A percentile compares a stretch with the other conserved stretches of the same genome.
These are phyloP conservation scores for Exophiala spinifera DNA, from an alignment of 2,329 filamentous ascomycete genomes.

Conservation along the genomic window DNA sequence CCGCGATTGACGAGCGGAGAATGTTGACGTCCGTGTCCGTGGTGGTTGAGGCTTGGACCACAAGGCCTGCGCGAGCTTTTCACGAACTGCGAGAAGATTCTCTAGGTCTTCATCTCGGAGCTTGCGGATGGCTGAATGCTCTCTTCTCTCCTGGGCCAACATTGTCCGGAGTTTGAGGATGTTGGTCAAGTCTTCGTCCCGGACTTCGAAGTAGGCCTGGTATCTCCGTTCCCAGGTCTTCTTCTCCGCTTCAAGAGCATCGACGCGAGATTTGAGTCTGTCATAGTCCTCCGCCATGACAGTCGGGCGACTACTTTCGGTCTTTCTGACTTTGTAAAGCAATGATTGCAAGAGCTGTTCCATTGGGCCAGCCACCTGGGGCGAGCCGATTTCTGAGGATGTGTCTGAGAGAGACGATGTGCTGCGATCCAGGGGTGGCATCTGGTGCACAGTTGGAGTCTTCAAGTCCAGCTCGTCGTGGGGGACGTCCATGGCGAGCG, in stretches of 20 bases:
- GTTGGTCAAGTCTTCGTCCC: constrained; percentile 44
- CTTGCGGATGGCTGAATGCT: constrained; percentile 39
- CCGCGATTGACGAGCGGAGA: constrained; percentile 29
- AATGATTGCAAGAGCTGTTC: constrained; percentile 17
- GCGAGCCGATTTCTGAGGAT: neutral
- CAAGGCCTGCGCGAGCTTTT: constrained; percentile 41
- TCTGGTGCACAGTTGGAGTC: constrained; percentile 14
- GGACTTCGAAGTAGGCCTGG: constrained; percentile 41
- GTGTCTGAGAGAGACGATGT: neutral
- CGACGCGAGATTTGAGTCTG: constrained; percentile 33
- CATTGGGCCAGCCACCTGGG: constrained; percentile 16
- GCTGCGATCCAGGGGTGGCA: neutral
- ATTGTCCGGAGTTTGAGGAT: constrained; percentile 42
- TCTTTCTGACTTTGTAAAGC: constrained; percentile 13
- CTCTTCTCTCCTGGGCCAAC: constrained; percentile 39
- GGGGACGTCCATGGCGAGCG: neutral
- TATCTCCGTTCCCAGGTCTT: constrained; percentile 36
- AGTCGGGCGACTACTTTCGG: constrained; percentile 26
- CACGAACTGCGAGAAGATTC: constrained; percentile 40
- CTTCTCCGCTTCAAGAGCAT: constrained; percentile 39
- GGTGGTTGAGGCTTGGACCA: constrained; percentile 31
- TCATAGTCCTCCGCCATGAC: constrained; percentile 39
- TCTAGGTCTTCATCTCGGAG: constrained; percentile 43
- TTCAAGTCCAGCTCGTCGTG: constrained; percentile 17
- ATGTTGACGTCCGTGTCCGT: constrained; percentile 16